Percentiles rank a stretch among this genome's conserved stretches.
phyloP scores from a whole-genome alignment of 768 basidiomycete genomes.

The Boletus patriciae region DNA sequence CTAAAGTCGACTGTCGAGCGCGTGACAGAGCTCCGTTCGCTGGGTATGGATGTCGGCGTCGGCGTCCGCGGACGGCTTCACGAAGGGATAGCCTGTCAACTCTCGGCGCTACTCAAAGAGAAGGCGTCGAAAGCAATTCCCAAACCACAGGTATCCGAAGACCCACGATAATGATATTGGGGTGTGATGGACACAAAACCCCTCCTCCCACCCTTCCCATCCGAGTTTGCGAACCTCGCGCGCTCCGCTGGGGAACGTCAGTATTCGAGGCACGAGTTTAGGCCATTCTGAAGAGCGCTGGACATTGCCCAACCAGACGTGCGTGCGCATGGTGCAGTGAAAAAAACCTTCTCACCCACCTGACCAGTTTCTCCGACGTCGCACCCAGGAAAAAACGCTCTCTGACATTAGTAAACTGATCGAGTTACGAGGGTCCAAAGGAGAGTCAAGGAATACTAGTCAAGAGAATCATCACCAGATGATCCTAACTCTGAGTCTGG shows the following conservation, averaged over 20 bases:
- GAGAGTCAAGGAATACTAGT: too few species aligned
- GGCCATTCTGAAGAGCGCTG: conserved; percentile 61
- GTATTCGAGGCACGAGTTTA: conserved; percentile 60
- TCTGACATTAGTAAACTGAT: too few species aligned
- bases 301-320: conserved; percentile 74
- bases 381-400: too few species aligned
- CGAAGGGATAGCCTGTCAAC: conserved; percentile 68
- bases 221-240: conserved; percentile 61
- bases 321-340: conserved; percentile 15
- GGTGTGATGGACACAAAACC: too few species aligned
- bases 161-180: too few species aligned
- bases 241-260: conserved; percentile 59
- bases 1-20: conserved; percentile 53
- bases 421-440: too few species aligned
- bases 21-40: conserved; percentile 48
- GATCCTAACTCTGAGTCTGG: too few species aligned
- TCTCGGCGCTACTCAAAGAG: conserved; percentile 57
- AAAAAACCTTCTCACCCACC: too few species aligned
- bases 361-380: too few species aligned
- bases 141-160: neutral
- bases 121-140: conserved; percentile 52
- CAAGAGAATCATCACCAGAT: too few species aligned
- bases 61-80: conserved; percentile 74
- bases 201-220: conserved; percentile 55
- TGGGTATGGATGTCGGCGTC: conserved; percentile 63